Base-by-base conservation (phyloP, 495 filamentous ascomycete genomes). In the Podospora comata region DNA sequence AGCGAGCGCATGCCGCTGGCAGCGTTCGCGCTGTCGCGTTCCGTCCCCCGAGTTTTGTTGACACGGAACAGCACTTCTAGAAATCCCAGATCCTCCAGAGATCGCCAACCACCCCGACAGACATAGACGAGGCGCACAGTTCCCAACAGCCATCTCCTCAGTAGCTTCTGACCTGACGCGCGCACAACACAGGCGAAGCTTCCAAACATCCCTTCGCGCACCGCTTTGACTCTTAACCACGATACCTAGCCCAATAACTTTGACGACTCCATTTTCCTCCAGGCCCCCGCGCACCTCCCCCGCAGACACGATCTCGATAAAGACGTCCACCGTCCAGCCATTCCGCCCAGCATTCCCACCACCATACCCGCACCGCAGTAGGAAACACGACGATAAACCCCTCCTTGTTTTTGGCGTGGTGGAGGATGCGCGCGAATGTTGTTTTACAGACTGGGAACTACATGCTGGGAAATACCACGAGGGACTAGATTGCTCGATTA, bases 31-130 rank as follows among this genome's bases (percentile, higher is more conserved):
- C 71, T 64, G 23, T 73, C 72, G 75, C 75, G 75, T 75, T 72
- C 65, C 65, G 63, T 66, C 62, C 61, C 61, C 68, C 67, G 62
- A 70, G 77, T 71, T 74, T 78, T 78, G 76, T 78, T 78, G 76
- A 78, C 76, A 73, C 70, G 57, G n/a, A 32, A 63, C 61, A 32
- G 30, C 30, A 2, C 39, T 48, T 48, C 39, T 48, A 48, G 39
- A 48, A 48, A 48, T 48, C 13, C 39, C 13, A 48, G 15, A 48
- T 48, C 39, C 39, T 13, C 39, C 6, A 48, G 5, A 11, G 34
- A 39, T 39, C 34, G 11, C 34, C 34, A 39, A 39, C 5, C 34
- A 39, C 9, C 13, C n/a, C 19, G 60, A 62, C 28, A 19, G 15
- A 16, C 34, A 32, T 63, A 18, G 23, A 62, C 65, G 32, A 54